Percentiles rank a stretch among this genome's conserved stretches.
Conservation (phyloP, 345 rosid genomes). For the Sisymbrium altissimum region DNA sequence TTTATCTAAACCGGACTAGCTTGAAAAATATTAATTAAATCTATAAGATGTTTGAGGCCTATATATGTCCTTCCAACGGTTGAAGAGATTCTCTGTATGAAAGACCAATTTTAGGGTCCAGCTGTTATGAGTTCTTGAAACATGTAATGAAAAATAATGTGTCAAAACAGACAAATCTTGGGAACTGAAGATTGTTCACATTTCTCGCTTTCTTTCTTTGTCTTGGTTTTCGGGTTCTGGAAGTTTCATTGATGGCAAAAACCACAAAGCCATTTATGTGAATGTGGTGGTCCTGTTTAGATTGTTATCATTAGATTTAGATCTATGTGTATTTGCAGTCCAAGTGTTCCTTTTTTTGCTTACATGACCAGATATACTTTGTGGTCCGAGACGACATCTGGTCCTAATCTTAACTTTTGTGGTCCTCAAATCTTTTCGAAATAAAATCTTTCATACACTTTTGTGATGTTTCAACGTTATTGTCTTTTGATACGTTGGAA, state of each 20-base stretch:
- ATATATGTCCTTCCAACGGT: not conserved
- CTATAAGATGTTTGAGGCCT: not conserved
- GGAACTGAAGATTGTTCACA: constrained; percentile 31
- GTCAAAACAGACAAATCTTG: constrained; percentile 29
- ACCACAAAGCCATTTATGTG: constrained; percentile 33
- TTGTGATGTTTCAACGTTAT: constrained; percentile 28
- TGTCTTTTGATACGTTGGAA: constrained; percentile 26
- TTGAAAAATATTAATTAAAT: not conserved
- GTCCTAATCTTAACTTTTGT: constrained; percentile 23
- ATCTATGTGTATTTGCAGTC: constrained; percentile 18
- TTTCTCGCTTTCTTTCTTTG: not conserved
- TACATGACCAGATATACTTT: constrained; percentile 37
- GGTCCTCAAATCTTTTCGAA: constrained; percentile 33
- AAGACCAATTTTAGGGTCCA: constrained; percentile 11
- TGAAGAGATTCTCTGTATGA: not conserved
- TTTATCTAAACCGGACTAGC: not conserved
- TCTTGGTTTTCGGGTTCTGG: constrained; percentile 32
- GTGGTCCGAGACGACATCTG: constrained; percentile 30
- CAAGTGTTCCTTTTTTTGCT: constrained; percentile 35
- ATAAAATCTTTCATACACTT: constrained; percentile 30
- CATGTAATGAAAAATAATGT: constrained; percentile 20
- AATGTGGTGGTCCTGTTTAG: constrained; percentile 35
- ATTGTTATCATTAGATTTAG: constrained; percentile 32
- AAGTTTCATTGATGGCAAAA: constrained; percentile 36
- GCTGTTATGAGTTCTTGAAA: constrained; percentile 27